Base-by-base conservation (phyloP, 225 moss, liverwort and hornwort species). In the Marchantia polymorpha region DNA sequence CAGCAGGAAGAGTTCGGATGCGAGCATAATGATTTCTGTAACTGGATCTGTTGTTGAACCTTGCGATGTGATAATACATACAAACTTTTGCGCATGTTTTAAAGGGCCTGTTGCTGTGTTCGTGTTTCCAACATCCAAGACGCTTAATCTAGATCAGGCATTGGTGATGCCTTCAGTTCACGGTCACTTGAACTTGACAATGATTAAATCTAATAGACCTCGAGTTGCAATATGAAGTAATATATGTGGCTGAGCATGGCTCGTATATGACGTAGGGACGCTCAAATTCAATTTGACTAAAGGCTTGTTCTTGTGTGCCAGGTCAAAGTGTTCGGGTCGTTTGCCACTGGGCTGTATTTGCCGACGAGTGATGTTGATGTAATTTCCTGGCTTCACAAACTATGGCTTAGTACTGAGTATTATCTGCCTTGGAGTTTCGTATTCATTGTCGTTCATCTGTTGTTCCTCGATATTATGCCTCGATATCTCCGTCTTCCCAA, bases 301-400 rank as follows among this genome's bases (percentile, higher is more conserved):
- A 39, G 70, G 48, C 31, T 68, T 73, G 31, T 77, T 29, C 84
- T 81, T 59, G 8, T 65, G 77, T 64, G 64, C 47, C 92, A 99
- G 99, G 99, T 99, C 81, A 91, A 89, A 85, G 91, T 99, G 19
- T 99, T 99, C 78, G 99, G 99, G 58, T 95, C 99, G 39, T 99
- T 99, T 91, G 99, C 99, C 74, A 99, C 99, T 55, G 99, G 99
- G 73, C 91, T 99, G 49, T 99, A 93, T 85, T 83, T 99, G 80
- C 95, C 99, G 67, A 93, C 95, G 19, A 99, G 95, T 79, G 99
- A 99, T 78, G 87, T 92, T 79, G 99, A 99, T 83, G 99, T 99
- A 89, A 82, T 29, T 55, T 72, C 56, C 30, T 53, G 39, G 14
- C 17, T 25, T 66, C 12, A 54, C 60, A 8, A 61, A 47, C 27